Conservation (phyloP, 176 grass and related monocot genomes). For the Saccharum spontaneum region DNA sequence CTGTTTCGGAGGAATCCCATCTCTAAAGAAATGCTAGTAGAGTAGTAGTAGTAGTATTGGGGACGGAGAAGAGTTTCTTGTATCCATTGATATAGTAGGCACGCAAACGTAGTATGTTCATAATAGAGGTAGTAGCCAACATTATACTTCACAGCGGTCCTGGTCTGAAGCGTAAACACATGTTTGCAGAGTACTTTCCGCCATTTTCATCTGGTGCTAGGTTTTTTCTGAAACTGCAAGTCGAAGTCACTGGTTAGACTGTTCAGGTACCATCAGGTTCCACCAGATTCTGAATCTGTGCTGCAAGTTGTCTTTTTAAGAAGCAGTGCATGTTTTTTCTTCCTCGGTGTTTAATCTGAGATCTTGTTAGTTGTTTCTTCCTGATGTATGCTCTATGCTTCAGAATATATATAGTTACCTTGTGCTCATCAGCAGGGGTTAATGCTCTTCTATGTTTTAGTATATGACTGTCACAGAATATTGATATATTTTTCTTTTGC, state of each 20-base stretch:
- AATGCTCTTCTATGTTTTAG: neutral
- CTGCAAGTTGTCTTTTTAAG: neutral
- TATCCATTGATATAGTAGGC: neutral
- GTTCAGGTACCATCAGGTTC: neutral
- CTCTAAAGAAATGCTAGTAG: slow-evolving; percentile 7
- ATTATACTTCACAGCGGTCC: slow-evolving; percentile 6
- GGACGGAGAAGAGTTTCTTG: slow-evolving; percentile 8
- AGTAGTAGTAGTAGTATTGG: neutral
- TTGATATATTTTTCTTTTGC: neutral
- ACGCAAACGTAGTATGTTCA: slow-evolving; percentile 18
- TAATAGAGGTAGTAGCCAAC: slow-evolving; percentile 1
- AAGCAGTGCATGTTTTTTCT: neutral
- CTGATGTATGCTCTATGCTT: no score
- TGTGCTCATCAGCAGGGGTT: neutral
- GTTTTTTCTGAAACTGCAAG: neutral
- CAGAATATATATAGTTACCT: neutral
- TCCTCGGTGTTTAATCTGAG: neutral
- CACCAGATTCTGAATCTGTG: neutral
- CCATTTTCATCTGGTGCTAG: neutral
- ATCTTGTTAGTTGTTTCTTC: neutral
- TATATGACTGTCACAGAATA: neutral
- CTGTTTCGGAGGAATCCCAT: neutral
- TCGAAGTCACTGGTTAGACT: neutral
- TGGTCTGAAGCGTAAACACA: neutral
- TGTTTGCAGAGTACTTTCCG: neutral